phyloP scores from a whole-genome alignment of 441 rosid species.

The Euphorbia celastroides region DNA sequence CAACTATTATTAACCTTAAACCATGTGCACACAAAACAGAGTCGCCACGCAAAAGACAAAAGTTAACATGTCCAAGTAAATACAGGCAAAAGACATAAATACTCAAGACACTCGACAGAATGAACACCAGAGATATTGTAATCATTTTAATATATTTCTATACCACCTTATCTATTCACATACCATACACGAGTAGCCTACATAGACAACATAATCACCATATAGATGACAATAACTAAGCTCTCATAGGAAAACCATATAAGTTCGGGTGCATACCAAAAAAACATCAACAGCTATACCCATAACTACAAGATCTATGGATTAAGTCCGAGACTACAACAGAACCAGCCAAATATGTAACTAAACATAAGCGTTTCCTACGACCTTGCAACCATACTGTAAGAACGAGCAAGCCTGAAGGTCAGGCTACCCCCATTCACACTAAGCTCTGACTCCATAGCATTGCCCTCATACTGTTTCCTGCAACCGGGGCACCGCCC shows the following conservation, averaged over 20 bases:
- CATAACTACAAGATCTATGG: conserved; percentile 36
- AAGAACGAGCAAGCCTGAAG: conserved; percentile 59
- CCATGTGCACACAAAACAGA: neutral
- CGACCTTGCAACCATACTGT: conserved; percentile 74
- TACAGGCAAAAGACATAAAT: neutral
- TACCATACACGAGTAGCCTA: conserved; percentile 47
- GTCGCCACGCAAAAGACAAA: neutral
- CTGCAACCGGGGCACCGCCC: conserved; percentile 96
- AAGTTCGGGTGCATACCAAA: conserved; percentile 53
- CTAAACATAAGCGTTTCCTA: conserved; percentile 31
- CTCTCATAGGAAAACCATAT: conserved; percentile 41
- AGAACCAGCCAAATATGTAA: conserved; percentile 30
- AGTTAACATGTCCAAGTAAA: neutral
- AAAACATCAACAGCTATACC: conserved; percentile 37
- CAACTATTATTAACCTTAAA: neutral
- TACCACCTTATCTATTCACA: conserved; percentile 72
- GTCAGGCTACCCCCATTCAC: conserved; percentile 51
- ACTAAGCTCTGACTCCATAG: conserved; percentile 46
- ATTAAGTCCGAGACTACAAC: conserved; percentile 31
- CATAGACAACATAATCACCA: conserved; percentile 59
- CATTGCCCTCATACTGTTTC: conserved; percentile 56
- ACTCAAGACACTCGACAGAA: conserved; percentile 13
- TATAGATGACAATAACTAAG: conserved; percentile 39
- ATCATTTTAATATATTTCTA: conserved; percentile 43
- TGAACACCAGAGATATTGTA: conserved; percentile 22